Evolutionary conservation across 73 alveolate species (phyloP).

Genomic region (Paramecium primaurelia): DNA sequence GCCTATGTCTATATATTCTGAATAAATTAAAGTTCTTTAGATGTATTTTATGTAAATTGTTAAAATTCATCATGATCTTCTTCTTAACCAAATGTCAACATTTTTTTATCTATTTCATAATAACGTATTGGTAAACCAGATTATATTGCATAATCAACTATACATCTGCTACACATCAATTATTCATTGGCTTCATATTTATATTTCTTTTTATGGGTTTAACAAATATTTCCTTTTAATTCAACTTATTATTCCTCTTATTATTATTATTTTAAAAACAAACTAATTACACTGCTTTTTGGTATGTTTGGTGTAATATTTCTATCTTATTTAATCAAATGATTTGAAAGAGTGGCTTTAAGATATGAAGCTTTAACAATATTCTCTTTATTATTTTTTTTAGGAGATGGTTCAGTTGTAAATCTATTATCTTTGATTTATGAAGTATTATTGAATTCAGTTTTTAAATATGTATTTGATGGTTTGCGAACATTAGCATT

Average conservation of each 20-base stretch:
- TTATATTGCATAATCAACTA: conserved; percentile 11
- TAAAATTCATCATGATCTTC: conserved; percentile 8
- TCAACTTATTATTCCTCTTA: background rate
- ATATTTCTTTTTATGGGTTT: background rate
- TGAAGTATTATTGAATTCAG: background rate
- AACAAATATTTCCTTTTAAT: background rate
- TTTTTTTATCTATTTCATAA: background rate
- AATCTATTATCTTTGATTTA: background rate
- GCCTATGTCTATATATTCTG: background rate
- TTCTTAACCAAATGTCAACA: conserved; percentile 13
- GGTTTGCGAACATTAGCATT: conserved; percentile 7
- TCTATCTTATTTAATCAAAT: conserved; percentile 1
- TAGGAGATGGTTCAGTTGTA: conserved; percentile 24
- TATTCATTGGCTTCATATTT: background rate
- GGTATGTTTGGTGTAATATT: background rate
- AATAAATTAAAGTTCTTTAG: background rate
- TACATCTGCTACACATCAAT: background rate
- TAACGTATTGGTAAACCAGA: background rate
- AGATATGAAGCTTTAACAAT: background rate
- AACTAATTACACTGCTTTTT: background rate
- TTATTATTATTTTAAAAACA: background rate
- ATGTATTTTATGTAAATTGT: background rate
- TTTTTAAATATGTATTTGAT: background rate
- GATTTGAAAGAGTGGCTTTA: background rate
- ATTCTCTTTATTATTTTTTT: background rate